These are phyloP conservation scores for Geranium incanum DNA, from an alignment of 441 rosid genomes.

Conservation along the genomic window DNA sequence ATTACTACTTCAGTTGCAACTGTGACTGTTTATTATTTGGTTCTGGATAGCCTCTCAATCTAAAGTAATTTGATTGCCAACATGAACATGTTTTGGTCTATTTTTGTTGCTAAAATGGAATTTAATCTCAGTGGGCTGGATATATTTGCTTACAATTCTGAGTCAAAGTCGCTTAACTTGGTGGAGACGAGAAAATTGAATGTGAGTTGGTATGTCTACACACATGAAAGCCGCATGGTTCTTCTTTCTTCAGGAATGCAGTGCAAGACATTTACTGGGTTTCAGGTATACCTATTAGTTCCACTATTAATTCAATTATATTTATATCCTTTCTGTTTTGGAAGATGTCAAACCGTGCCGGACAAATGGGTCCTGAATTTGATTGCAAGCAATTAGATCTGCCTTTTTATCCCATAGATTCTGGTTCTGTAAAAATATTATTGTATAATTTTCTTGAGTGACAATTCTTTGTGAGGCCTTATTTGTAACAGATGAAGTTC, in stretches of 20 bases:
- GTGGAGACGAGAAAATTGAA: slow-evolving; percentile 70
- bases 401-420: background rate
- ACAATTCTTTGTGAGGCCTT: background rate
- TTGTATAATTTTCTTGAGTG: background rate
- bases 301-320: slow-evolving; percentile 13
- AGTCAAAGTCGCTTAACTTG: slow-evolving; percentile 53
- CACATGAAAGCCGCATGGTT: slow-evolving; percentile 91
- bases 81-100: background rate
- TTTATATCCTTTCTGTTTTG: slow-evolving; percentile 7
- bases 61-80: background rate
- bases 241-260: slow-evolving; percentile 99
- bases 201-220: slow-evolving; percentile 78
- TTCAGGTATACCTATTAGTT: slow-evolving; percentile 51
- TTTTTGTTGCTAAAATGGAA: slow-evolving; percentile 22
- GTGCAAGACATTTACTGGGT: slow-evolving; percentile 78
- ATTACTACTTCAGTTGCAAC: background rate
- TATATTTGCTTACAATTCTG: slow-evolving; percentile 56
- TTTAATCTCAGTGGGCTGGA: slow-evolving; percentile 75
- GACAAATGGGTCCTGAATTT: background rate
- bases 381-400: slow-evolving; percentile 1
- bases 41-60: slow-evolving; percentile 1
- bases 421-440: background rate
- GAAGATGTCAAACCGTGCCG: background rate
- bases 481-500: background rate
- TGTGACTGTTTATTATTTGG: slow-evolving; percentile 5